Evolutionary conservation across 1,284 basidiomycete genomes (phyloP).

Genomic region (Pisolithus thermaeus): DNA sequence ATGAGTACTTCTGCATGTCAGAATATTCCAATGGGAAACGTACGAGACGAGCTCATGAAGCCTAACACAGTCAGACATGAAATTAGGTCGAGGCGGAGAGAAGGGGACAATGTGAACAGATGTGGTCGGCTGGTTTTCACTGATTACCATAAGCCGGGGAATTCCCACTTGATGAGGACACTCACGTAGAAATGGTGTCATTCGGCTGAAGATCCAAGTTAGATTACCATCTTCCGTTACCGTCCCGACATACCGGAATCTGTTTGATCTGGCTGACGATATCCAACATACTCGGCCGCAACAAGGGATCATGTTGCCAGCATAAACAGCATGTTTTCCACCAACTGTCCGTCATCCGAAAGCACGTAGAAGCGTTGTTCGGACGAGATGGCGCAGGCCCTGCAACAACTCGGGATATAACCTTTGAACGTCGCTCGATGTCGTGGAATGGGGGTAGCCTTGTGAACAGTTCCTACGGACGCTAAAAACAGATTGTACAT

Average conservation of each 20-base stretch:
- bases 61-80: background rate
- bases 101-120: background rate
- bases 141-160: no score
- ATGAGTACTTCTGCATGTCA: background rate
- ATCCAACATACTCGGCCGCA: background rate
- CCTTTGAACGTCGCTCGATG: background rate
- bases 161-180: no score
- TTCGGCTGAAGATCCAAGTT: no score
- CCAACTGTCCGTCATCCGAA: no score
- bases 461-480: background rate
- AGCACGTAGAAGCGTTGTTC: background rate
- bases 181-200: no score
- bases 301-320: background rate
- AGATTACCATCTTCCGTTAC: no score
- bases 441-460: background rate
- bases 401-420: background rate
- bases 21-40: background rate
- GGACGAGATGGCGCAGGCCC: background rate
- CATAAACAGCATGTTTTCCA: background rate
- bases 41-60: background rate
- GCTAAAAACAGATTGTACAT: background rate
- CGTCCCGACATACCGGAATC: background rate
- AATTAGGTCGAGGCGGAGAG: background rate
- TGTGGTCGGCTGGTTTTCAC: no score
- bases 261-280: background rate